Percentiles rank a stretch among this genome's conserved stretches.
phyloP scores from a whole-genome alignment of 75 land plant species.

The Pseudotsuga menziesii region DNA sequence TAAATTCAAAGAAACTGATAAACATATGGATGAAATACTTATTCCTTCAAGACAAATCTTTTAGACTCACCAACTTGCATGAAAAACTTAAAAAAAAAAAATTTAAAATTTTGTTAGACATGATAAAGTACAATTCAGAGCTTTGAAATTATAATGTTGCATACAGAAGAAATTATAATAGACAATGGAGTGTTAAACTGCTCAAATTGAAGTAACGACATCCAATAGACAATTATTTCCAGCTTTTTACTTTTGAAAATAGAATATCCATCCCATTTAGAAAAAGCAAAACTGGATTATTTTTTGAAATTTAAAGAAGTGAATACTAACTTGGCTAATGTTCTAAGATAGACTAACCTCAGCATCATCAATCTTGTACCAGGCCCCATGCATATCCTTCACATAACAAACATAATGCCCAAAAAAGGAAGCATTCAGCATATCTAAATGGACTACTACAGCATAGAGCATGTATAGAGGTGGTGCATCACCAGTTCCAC shows the following conservation, averaged over 20 bases:
- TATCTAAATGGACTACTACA: constrained; percentile 94
- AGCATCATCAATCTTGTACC: constrained; percentile 91
- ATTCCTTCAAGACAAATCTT: background rate
- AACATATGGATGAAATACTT: too few relatives aligned
- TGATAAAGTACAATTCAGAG: background rate
- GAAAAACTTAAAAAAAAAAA: too few relatives aligned
- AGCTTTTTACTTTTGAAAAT: background rate
- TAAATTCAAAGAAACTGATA: background rate
- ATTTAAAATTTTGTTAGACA: background rate
- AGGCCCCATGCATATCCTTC: constrained; percentile 61
- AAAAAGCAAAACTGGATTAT: background rate
- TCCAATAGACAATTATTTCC: background rate
- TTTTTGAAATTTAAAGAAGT: background rate
- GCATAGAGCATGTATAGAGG: constrained; percentile 78
- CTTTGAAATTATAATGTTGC: too few relatives aligned
- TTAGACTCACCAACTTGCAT: too few relatives aligned
- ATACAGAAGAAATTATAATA: too few relatives aligned
- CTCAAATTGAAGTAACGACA: background rate
- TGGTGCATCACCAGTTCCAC: constrained; percentile 41
- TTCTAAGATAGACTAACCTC: constrained; percentile 42
- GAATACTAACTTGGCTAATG: background rate
- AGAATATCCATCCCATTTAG: background rate
- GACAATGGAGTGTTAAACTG: background rate
- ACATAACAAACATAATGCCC: constrained; percentile 92
- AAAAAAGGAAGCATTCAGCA: constrained; percentile 92